Evolutionary conservation across 768 basidiomycete species (phyloP), one percentile per base, ranked within the genome.

Genomic region (Tricholoma furcatifolium): DNA sequence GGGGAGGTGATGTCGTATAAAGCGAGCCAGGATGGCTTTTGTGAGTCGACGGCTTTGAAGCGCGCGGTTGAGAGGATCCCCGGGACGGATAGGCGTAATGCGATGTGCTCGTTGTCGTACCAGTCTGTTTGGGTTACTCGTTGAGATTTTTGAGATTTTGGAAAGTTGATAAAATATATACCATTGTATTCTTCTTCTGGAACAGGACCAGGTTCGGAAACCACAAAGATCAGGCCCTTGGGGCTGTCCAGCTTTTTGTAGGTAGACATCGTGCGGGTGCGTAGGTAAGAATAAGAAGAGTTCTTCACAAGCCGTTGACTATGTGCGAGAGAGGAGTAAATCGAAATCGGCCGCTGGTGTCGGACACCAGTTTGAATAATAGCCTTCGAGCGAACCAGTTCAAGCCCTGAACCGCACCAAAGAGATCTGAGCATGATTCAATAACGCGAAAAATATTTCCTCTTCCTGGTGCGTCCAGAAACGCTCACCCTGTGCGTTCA

Each of bases 21-120:
- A 2, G 67, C 63, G 11, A 69, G 60, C 63, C 64, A 71, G 9
- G 61, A 60, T 6, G 70, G 69, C 49, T 59, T 54, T 44, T 60
- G 46, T n/a, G 49, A 47, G 50, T 67, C 69, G 3, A 49, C 41
- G n/a, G 68, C 62, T 46, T 65, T 65, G 60, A 67, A 69, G 21
- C 69, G 62, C 14, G 55, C 40, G 7, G 61, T 59, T 30, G 61
- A 57, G 35, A 53, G 44, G 40, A 69, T 56, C 6, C 68, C 65
- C 14, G 64, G 61, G 11, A 68, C 57, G 1, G 53, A 56, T 10
- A 69, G 45, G 17, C 70, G 64, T 17, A 59, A 56, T 6, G 69
- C 63, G 18, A 59, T 61, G 46, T 69, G 68, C 43, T 70, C 69
- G n/a, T 58, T 60, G 17, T 68, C 65, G 55, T 70, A 69, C 67